Conservation (phyloP, 495 filamentous ascomycete species). For the Apodospora peruviana region DNA sequence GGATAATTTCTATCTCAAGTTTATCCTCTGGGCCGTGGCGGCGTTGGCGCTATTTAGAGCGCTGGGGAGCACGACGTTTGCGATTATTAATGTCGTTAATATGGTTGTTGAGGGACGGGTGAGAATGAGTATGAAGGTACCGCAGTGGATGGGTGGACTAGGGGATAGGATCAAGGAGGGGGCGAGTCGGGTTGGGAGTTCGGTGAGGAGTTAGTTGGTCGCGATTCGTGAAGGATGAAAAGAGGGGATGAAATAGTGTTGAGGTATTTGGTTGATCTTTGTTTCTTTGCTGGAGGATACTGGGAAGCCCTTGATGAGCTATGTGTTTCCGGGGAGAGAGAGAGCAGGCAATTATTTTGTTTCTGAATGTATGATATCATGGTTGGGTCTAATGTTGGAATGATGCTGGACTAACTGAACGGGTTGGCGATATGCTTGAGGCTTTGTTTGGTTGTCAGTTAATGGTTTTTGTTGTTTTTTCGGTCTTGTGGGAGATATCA, state of each 20-base stretch:
- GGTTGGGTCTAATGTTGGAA: no score
- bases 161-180: slow-evolving; percentile 28
- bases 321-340: no score
- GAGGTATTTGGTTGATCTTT: not conserved
- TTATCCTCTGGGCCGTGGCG: slow-evolving; percentile 91
- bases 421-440: no score
- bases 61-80: slow-evolving; percentile 73
- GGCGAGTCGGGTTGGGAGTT: slow-evolving; percentile 19
- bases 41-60: slow-evolving; percentile 78
- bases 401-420: no score
- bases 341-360: not conserved
- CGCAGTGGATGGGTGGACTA: slow-evolving; percentile 43
- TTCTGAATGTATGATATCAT: not conserved
- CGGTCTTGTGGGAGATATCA: no score
- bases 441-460: no score
- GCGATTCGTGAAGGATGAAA: no score
- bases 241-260: no score
- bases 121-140: slow-evolving; percentile 50
- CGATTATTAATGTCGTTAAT: slow-evolving; percentile 74
- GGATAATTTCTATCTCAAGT: slow-evolving; percentile 83
- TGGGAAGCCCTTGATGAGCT: no score
- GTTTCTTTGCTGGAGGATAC: not conserved
- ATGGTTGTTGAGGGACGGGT: slow-evolving; percentile 80
- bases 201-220: slow-evolving; percentile 12
- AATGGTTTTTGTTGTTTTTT: no score